Percentiles rank a stretch among this genome's conserved stretches.
Evolutionary conservation across 441 rosid genomes (phyloP).

Genomic region (Populus tomentosa): DNA sequence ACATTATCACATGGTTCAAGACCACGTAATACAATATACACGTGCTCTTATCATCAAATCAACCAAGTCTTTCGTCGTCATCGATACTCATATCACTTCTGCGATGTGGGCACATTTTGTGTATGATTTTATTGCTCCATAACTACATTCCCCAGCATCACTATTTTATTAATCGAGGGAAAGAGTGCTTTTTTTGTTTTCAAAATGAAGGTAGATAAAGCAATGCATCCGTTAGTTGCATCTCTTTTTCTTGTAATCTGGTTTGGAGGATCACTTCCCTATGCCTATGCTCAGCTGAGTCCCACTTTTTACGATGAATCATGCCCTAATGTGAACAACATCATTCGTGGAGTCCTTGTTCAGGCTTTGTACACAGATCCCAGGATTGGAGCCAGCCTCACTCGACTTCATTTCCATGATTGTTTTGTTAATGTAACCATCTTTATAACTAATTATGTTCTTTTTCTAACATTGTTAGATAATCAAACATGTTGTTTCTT

Average conservation of each 20-base stretch:
- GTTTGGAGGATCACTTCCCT: slow-evolving; percentile 23
- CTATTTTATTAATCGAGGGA: background rate
- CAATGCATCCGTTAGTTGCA: background rate
- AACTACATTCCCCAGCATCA: background rate
- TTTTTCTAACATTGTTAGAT: background rate
- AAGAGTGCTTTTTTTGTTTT: background rate
- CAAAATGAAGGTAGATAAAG: background rate
- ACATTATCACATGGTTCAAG: too few species aligned
- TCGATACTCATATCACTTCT: too few species aligned
- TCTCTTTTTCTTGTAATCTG: background rate
- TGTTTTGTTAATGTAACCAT: slow-evolving; percentile 61
- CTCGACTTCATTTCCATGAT: slow-evolving; percentile 74
- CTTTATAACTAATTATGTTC: background rate
- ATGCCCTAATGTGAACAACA: slow-evolving; percentile 39
- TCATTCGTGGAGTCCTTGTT: slow-evolving; percentile 31
- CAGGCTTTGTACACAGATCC: slow-evolving; percentile 36
- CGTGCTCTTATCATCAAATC: too few species aligned
- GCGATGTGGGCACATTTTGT: too few species aligned
- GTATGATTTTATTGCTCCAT: too few species aligned
- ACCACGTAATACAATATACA: too few species aligned
- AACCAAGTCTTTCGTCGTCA: too few species aligned
- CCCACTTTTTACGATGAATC: slow-evolving; percentile 42
- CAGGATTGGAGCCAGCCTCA: slow-evolving; percentile 58
- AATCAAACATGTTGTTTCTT: background rate
- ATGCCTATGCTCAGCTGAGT: slow-evolving; percentile 39